A percentile compares a stretch with the other conserved stretches of the same genome.
Evolutionary conservation across 2,329 filamentous ascomycete species (phyloP).

Genomic region (Talaromyces piceae): DNA sequence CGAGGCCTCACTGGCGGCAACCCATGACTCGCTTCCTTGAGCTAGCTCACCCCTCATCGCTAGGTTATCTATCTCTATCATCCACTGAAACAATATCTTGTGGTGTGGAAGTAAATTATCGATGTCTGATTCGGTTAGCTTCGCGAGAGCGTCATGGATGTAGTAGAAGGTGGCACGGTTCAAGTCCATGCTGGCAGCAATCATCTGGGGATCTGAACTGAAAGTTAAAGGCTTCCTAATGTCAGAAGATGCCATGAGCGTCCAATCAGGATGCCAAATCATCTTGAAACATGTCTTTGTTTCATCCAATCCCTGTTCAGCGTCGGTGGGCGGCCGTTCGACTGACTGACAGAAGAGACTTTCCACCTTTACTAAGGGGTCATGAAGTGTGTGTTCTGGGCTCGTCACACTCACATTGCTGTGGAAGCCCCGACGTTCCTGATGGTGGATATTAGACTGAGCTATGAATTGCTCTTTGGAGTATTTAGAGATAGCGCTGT

Average conservation of each 20-base stretch:
- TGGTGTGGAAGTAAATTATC: background rate
- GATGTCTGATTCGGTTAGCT: background rate
- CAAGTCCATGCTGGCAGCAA: background rate
- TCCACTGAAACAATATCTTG: background rate
- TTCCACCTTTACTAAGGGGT: background rate
- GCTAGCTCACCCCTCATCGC: background rate
- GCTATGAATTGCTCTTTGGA: background rate
- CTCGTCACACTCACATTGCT: background rate
- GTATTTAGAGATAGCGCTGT: background rate
- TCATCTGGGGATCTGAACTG: background rate
- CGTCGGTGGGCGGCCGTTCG: background rate
- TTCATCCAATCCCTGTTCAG: background rate
- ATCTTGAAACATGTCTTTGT: background rate
- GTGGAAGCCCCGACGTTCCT: background rate
- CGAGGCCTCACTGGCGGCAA: background rate
- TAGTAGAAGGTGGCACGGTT: background rate
- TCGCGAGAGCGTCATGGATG: background rate
- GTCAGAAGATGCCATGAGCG: background rate
- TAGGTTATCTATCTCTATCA: background rate
- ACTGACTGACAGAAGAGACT: background rate
- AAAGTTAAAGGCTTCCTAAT: background rate
- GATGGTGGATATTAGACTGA: background rate
- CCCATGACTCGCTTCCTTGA: background rate
- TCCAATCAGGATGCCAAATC: background rate
- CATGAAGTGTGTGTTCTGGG: background rate